Evolutionary conservation across 139 green algal species (phyloP).

Genomic region (Chlorella sp.): DNA sequence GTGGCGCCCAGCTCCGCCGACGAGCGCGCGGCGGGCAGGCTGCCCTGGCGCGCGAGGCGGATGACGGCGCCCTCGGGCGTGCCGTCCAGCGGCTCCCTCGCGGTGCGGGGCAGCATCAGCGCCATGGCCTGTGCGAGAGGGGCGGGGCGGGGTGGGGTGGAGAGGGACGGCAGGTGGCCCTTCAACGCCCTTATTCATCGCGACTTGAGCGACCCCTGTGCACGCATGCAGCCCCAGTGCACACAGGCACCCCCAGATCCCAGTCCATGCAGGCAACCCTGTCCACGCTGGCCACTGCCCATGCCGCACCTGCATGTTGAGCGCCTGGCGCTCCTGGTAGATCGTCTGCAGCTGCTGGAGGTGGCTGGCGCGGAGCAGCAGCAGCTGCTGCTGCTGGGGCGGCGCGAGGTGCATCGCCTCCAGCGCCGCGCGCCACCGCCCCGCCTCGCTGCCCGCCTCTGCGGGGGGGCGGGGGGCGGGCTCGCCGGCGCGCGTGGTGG

Average conservation of each 20-base stretch:
- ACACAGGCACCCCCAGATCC: not conserved
- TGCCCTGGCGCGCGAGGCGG: constrained; percentile 13
- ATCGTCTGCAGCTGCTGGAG: constrained; percentile 43
- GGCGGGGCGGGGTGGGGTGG: not conserved
- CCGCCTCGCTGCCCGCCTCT: not conserved
- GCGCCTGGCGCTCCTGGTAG: constrained; percentile 41
- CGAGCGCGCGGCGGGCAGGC: constrained; percentile 27
- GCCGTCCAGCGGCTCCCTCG: constrained; percentile 28
- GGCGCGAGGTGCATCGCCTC: constrained; percentile 31
- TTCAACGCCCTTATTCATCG: no score
- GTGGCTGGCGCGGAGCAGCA: constrained; percentile 39
- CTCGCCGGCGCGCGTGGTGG: no score
- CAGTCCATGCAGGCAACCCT: not conserved
- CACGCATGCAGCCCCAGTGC: not conserved
- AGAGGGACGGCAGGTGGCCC: not conserved
- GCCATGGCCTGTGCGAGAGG: constrained; percentile 26
- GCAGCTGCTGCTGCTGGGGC: constrained; percentile 34
- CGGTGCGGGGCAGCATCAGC: constrained; percentile 37
- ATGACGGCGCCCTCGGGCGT: constrained; percentile 32
- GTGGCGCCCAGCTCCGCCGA: constrained; percentile 31
- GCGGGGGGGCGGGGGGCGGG: not conserved
- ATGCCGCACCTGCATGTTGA: constrained; percentile 36
- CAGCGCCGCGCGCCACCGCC: constrained; percentile 15
- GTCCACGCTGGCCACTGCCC: not conserved
- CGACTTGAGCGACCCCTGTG: not conserved